These are phyloP conservation scores for Russula olivacea DNA, from an alignment of 768 basidiomycete genomes.

Conservation along the genomic window DNA sequence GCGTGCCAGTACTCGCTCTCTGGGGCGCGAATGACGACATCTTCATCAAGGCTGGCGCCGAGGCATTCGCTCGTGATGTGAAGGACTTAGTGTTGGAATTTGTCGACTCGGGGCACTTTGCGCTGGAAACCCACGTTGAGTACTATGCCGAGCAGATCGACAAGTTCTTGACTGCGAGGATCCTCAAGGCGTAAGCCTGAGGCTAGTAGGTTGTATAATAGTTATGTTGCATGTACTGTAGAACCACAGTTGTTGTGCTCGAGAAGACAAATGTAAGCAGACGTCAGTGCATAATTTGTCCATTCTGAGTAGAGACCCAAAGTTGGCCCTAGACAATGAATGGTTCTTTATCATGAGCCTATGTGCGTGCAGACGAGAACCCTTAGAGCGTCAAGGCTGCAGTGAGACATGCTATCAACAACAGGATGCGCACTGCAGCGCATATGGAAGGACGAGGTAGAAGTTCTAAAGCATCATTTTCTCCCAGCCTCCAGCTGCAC, in stretches of 20 bases:
- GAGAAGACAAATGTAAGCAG: not conserved
- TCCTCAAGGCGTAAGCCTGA: not conserved
- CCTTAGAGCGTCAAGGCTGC: not conserved
- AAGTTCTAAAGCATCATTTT: not conserved
- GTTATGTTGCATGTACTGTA: no score
- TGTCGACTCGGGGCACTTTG: conserved; percentile 44
- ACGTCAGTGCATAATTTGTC: no score
- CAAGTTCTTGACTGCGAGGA: conserved; percentile 19
- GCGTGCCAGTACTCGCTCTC: conserved; percentile 40
- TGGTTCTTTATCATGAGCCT: no score
- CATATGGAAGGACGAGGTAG: not conserved
- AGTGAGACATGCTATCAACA: not conserved
- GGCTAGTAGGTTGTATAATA: not conserved
- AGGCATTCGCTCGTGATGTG: conserved; percentile 39
- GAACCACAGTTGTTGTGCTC: not conserved
- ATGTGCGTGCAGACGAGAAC: not conserved
- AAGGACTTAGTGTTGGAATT: conserved; percentile 36
- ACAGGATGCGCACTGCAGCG: not conserved
- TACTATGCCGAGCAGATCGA: conserved; percentile 25
- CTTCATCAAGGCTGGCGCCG: conserved; percentile 41
- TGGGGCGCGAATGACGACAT: conserved; percentile 45
- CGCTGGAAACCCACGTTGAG: conserved; percentile 33
- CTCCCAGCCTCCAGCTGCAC: not conserved
- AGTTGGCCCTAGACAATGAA: not conserved
- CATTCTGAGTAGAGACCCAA: not conserved